phyloP scores from a whole-genome alignment of 805 yeast genomes.

The Lachancea sp. region DNA sequence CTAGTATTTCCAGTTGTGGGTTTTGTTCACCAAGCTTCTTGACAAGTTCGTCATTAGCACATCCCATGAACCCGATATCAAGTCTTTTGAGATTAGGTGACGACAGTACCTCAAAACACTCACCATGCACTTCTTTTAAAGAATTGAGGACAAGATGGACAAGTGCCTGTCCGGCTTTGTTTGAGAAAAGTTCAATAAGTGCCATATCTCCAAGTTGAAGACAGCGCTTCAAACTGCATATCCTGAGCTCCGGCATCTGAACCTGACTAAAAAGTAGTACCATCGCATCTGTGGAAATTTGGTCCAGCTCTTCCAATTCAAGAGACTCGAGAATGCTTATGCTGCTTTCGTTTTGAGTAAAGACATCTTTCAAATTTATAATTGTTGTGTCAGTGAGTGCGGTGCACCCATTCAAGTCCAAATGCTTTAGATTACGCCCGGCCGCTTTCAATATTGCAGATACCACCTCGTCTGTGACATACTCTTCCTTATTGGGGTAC shows the following conservation, averaged over 20 bases:
- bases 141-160: constrained; percentile 72
- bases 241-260: constrained; percentile 51
- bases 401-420: constrained; percentile 68
- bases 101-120: constrained; percentile 44
- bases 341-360: constrained; percentile 38
- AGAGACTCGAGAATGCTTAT: constrained; percentile 41
- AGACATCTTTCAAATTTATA: constrained; percentile 51
- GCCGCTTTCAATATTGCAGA: constrained; percentile 52
- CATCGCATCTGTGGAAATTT: constrained; percentile 64
- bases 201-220: constrained; percentile 57
- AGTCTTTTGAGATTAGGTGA: constrained; percentile 57
- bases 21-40: constrained; percentile 52
- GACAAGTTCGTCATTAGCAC: constrained; percentile 65
- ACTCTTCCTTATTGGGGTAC: constrained; percentile 58
- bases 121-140: constrained; percentile 47
- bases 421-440: constrained; percentile 52
- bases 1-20: constrained; percentile 56
- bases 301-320: constrained; percentile 54
- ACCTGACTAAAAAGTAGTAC: constrained; percentile 44
- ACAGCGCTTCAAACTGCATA: constrained; percentile 61
- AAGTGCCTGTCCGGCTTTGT: constrained; percentile 52
- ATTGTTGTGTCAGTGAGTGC: constrained; percentile 61
- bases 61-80: constrained; percentile 75
- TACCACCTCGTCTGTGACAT: constrained; percentile 62
- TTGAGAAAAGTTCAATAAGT: constrained; percentile 51